These are phyloP conservation scores for Lichtheimia corymbifera DNA, from an alignment of 371 early-diverging fungal genomes.

Conservation along the genomic window DNA sequence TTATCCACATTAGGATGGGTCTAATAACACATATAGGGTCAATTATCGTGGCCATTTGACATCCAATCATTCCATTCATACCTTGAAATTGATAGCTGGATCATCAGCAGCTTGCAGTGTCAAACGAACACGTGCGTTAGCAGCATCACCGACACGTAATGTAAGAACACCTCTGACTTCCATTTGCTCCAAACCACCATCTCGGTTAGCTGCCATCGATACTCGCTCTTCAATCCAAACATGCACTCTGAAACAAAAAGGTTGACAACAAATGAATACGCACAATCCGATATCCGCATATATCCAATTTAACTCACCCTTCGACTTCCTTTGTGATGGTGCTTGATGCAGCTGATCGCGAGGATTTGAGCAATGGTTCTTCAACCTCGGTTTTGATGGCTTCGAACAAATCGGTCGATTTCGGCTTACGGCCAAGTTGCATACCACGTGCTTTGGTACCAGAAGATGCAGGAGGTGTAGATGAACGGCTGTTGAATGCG, in stretches of 20 bases:
- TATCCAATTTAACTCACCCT: conserved; percentile 10
- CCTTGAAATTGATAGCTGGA: conserved; percentile 76
- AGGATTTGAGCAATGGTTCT: conserved; percentile 32
- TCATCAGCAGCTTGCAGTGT: conserved; percentile 56
- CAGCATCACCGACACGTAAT: conserved; percentile 73
- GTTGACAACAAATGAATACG: not conserved
- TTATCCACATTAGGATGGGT: conserved; percentile 98
- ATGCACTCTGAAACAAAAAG: conserved; percentile 67
- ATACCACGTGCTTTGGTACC: conserved; percentile 81
- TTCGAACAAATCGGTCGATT: conserved; percentile 77
- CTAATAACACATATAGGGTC: conserved; percentile 34
- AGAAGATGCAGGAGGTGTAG: conserved; percentile 33
- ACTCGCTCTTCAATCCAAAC: conserved; percentile 87
- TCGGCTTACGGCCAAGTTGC: conserved; percentile 91
- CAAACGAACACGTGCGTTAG: conserved; percentile 59
- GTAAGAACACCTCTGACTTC: conserved; percentile 92
- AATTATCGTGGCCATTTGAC: not conserved
- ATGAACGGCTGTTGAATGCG: conserved; percentile 24
- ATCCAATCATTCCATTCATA: conserved; percentile 22
- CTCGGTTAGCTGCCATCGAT: conserved; percentile 78
- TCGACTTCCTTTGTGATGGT: conserved; percentile 23
- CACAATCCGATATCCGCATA: not conserved
- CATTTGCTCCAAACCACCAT: conserved; percentile 90
- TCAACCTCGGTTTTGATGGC: conserved; percentile 82
- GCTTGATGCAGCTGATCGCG: conserved; percentile 19